These are phyloP conservation scores for Termitomyces sp. DNA, from an alignment of 768 basidiomycete species.

Conservation along the genomic window DNA sequence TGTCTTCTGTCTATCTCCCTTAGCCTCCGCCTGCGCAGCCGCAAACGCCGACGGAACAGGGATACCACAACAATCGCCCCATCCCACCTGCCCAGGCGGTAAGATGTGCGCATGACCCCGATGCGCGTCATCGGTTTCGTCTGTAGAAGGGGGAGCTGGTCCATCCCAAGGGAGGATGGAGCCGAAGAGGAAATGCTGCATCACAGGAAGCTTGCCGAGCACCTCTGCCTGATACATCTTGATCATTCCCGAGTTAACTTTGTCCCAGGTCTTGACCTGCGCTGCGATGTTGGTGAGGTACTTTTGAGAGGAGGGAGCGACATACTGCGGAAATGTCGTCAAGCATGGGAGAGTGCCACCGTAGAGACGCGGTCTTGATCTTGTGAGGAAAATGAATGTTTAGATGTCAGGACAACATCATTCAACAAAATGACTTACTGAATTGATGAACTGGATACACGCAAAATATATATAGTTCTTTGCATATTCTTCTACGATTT, in stretches of 20 bases:
- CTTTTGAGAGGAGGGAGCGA: slow-evolving; percentile 8
- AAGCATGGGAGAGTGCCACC: slow-evolving; percentile 99
- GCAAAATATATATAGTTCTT: slow-evolving; percentile 96
- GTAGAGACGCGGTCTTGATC: slow-evolving; percentile 93
- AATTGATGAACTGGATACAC: slow-evolving; percentile 94
- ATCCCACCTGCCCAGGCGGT: slow-evolving; percentile 54
- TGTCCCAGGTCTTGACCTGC: slow-evolving; percentile 89
- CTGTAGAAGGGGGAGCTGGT: slow-evolving; percentile 32
- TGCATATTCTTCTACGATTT: slow-evolving; percentile 88
- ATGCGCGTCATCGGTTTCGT: slow-evolving; percentile 32
- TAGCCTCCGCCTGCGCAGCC: slow-evolving; percentile 55
- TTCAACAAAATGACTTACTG: slow-evolving; percentile 42
- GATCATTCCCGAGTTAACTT: slow-evolving; percentile 93
- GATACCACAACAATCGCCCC: slow-evolving; percentile 93
- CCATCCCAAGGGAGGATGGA: slow-evolving; percentile 69
- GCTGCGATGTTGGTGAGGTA: not conserved
- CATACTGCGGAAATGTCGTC: slow-evolving; percentile 89
- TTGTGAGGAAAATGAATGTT: slow-evolving; percentile 21
- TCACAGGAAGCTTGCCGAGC: slow-evolving; percentile 89
- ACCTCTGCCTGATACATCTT: slow-evolving; percentile 99
- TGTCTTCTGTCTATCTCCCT: slow-evolving; percentile 33
- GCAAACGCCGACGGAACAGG: slow-evolving; percentile 80
- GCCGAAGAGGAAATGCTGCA: slow-evolving; percentile 96
- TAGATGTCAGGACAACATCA: not conserved
- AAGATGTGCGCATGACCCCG: slow-evolving; percentile 46